These are phyloP conservation scores for Camelina hispida DNA, from an alignment of 345 rosid species.

Conservation along the genomic window DNA sequence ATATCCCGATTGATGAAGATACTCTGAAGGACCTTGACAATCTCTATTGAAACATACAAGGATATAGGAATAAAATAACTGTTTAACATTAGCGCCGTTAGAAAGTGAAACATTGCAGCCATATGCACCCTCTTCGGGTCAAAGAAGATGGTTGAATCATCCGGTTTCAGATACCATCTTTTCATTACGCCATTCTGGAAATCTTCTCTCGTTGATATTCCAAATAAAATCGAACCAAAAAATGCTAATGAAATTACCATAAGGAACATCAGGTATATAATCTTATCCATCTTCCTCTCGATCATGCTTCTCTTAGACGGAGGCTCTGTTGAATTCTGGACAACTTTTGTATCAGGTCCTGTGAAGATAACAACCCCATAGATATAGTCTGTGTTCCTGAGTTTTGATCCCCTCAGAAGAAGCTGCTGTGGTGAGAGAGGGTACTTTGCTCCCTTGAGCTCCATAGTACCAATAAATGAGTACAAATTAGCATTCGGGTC, in stretches of 20 bases:
- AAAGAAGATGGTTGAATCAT: slow-evolving; percentile 57
- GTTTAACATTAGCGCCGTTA: slow-evolving; percentile 75
- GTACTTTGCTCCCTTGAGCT: slow-evolving; percentile 56
- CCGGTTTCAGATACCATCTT: slow-evolving; percentile 91
- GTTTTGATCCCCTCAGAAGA: slow-evolving; percentile 93
- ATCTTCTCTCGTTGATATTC: slow-evolving; percentile 65
- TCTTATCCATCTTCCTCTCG: slow-evolving; percentile 85
- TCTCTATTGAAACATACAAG: slow-evolving; percentile 88
- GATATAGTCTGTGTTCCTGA: slow-evolving; percentile 82
- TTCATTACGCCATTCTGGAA: slow-evolving; percentile 60
- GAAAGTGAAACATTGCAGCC: slow-evolving; percentile 74
- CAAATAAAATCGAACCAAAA: slow-evolving; percentile 75
- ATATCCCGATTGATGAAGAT: slow-evolving; percentile 85
- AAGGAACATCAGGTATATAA: slow-evolving; percentile 72
- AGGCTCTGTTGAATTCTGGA: slow-evolving; percentile 82
- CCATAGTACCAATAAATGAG: slow-evolving; percentile 80
- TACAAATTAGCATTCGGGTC: slow-evolving; percentile 96
- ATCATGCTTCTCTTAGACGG: slow-evolving; percentile 96
- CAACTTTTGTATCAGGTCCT: slow-evolving; percentile 92
- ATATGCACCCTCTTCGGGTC: slow-evolving; percentile 57
- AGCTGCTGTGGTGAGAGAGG: slow-evolving; percentile 91
- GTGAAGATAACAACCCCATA: slow-evolving; percentile 89
- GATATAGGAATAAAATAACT: slow-evolving; percentile 89
- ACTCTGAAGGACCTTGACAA: slow-evolving; percentile 91
- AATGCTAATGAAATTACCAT: slow-evolving; percentile 61